Evolutionary conservation across 2,329 filamentous ascomycete genomes (phyloP).

Genomic region (Ophiostoma populinum): DNA sequence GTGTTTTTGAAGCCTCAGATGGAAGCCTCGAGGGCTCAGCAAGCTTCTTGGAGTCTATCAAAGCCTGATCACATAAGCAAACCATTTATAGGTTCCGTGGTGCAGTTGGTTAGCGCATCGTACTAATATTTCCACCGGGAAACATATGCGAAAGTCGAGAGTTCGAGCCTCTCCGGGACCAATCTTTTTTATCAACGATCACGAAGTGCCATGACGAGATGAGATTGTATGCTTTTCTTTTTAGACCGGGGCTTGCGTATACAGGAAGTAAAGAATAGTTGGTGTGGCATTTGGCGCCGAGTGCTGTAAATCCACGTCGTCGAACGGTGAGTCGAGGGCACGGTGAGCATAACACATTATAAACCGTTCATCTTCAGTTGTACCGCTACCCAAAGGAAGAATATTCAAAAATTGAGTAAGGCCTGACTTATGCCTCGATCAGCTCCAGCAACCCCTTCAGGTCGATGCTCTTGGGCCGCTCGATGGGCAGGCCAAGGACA

Average conservation of each 20-base stretch:
- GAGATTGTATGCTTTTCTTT: neutral
- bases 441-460: constrained; percentile 66
- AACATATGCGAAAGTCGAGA: constrained; percentile 2
- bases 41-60: neutral
- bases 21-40: no score
- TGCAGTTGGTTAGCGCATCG: constrained; percentile 4
- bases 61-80: neutral
- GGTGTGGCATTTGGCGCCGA: no score
- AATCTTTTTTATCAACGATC: neutral
- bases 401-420: neutral
- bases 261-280: no score
- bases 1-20: no score
- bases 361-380: no score
- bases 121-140: constrained; percentile 1
- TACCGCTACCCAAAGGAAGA: no score
- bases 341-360: no score
- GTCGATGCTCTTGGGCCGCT: constrained; percentile 96
- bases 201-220: neutral
- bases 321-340: no score
- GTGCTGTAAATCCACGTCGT: no score
- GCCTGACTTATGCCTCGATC: constrained; percentile 24
- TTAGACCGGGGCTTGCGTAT: no score
- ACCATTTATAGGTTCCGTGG: neutral
- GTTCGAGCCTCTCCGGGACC: constrained; percentile 4
- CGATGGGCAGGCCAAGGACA: constrained; percentile 82